Conservation (phyloP, 177 flowering plant species). For the Vitis hybrid region DNA sequence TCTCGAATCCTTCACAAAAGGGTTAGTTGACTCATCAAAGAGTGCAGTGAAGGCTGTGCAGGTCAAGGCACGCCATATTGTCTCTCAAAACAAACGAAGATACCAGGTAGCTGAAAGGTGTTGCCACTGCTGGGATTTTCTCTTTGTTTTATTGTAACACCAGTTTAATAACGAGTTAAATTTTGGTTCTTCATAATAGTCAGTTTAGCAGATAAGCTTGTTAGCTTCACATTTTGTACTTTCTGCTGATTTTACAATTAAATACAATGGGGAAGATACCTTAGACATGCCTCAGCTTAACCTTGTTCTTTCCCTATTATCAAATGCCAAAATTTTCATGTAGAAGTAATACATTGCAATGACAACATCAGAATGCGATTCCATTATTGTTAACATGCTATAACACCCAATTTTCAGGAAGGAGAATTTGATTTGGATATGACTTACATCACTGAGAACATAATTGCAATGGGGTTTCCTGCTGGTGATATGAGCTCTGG, state of each 20-base stretch:
- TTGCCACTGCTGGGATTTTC: not conserved
- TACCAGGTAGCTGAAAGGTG: constrained; percentile 60
- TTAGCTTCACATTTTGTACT: no score
- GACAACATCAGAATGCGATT: not conserved
- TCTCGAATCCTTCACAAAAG: constrained; percentile 72
- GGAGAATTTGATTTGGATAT: constrained; percentile 97
- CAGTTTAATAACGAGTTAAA: not conserved
- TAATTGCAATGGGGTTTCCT: constrained; percentile 99
- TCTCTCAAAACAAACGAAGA: constrained; percentile 94
- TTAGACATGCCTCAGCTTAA: not conserved
- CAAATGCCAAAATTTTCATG: not conserved
- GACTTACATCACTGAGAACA: constrained; percentile 96
- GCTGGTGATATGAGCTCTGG: constrained; percentile 99
- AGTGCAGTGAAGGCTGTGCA: constrained; percentile 91
- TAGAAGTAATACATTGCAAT: not conserved
- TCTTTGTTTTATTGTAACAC: not conserved
- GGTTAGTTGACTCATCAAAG: constrained; percentile 77
- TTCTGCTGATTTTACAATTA: not conserved
- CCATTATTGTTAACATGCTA: not conserved
- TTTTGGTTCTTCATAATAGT: not conserved
- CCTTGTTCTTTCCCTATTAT: not conserved
- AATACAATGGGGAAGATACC: not conserved
- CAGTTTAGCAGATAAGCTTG: no score
- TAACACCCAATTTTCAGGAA: constrained; percentile 47
- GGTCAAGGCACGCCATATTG: constrained; percentile 91